Evolutionary conservation across 495 filamentous ascomycete species (phyloP), one percentile per base, ranked within the genome.

Genomic region (Penicillium taxi): DNA sequence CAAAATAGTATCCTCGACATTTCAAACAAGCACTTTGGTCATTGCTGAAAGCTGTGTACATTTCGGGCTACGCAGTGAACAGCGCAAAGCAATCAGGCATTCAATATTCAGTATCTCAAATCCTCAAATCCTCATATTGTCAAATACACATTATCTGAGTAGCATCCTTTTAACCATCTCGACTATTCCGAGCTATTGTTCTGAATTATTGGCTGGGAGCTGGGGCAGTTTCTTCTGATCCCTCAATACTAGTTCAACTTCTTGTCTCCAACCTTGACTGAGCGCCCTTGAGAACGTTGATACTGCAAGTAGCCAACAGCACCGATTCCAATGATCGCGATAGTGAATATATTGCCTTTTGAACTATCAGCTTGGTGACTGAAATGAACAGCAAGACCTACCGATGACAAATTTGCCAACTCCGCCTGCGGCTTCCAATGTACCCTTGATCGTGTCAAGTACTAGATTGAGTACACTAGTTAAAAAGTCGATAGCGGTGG

Each of bases 231-330:
- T n/a, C n/a, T n/a, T n/a, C n/a, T n/a, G n/a, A n/a, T n/a, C n/a
- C n/a, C n/a, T n/a, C n/a, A n/a, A n/a, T n/a, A n/a, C 18, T 51
- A 51, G 6, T 44, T 37, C 28, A 44, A 24, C 12, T 51, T 51
- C 23, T 44, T 51, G 2, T 33, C 8, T 23, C 36, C 39, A 27
- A 29, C 36, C 30, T 26, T 29, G 5, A 25, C 36, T 8, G 39
- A 6, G 8, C 44, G 48, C 7, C 44, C 36, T 18, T 44, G 37
- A 5, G 44, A 40, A 24, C 36, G 25, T 20, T 41, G 39, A 25
- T 51, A 51, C 1, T 25, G 28, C 33, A 48, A 1, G 11, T 44
- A 51, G 4, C 40, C 44, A 32, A 41, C 47, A 5, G 21, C 16
- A 6, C 44, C 44, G 11, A 21, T 33, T 5, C 36, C 48, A 7